phyloP scores from a whole-genome alignment of 768 basidiomycete genomes.

The Amanita rimosa region DNA sequence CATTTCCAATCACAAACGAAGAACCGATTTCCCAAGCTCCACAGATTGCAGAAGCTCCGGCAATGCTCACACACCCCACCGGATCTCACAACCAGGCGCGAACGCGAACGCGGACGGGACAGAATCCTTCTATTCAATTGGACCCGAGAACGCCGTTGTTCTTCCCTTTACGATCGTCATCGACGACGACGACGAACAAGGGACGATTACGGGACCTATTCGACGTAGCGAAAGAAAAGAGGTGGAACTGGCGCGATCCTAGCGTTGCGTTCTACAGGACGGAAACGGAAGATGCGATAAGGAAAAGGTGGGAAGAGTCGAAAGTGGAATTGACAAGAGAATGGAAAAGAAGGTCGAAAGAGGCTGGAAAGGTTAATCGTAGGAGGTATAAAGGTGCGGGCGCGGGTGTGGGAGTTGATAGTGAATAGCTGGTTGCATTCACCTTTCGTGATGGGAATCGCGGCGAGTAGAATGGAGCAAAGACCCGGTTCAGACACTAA shows the following conservation, averaged over 20 bases:
- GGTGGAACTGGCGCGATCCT: conserved; percentile 36
- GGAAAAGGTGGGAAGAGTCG: conserved; percentile 57
- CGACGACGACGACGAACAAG: conserved; percentile 11
- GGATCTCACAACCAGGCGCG: not conserved
- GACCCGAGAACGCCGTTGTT: conserved; percentile 49
- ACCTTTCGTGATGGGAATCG: no score
- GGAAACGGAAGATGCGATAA: conserved; percentile 47
- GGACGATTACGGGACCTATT: conserved; percentile 33
- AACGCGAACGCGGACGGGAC: conserved; percentile 6
- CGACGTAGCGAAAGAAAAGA: conserved; percentile 35
- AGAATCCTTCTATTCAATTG: conserved; percentile 23
- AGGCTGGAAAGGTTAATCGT: conserved; percentile 57
- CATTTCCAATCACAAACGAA: conserved; percentile 13
- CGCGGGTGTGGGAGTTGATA: conserved; percentile 22
- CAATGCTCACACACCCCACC: not conserved
- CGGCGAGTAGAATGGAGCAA: no score
- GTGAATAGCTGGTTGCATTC: no score
- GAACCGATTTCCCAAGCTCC: conserved; percentile 12
- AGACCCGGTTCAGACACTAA: no score
- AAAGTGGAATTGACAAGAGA: conserved; percentile 58
- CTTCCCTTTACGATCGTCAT: conserved; percentile 36
- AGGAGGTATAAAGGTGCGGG: conserved; percentile 36
- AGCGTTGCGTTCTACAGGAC: conserved; percentile 36
- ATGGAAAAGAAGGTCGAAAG: conserved; percentile 71
- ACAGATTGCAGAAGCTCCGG: conserved; percentile 8